Base-by-base conservation (phyloP, 1,284 basidiomycete species). In the Malassezia yamatoensis region DNA sequence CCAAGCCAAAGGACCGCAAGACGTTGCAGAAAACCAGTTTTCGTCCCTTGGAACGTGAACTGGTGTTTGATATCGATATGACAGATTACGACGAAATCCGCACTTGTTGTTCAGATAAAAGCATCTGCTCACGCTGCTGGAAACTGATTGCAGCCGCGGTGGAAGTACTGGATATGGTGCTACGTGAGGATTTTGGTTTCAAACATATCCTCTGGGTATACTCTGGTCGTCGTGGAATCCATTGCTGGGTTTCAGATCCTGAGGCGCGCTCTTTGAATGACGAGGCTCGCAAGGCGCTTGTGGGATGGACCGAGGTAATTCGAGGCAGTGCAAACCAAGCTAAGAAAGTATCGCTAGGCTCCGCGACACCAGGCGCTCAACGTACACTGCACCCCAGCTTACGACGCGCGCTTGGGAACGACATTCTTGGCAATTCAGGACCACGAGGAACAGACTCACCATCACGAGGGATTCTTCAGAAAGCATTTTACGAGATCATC, bases 61-160 rank as follows among this genome's bases (percentile, higher is more conserved):
- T 99, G 33, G 94, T 99, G 1, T 96, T 99, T 72, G 94, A 98
- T 83, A 96, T 99, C 74, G 93, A 99, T 77, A 96, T 99, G 91
- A 94, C 93, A 15, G 93, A 99, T 77, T 99, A 99, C 78, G 94
- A 99, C 76, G 81, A 85, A 56, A 83, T 98, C 68, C 85, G 94
- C 49, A 96, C 89, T 0, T 99, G 94, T 77, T 98, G 94, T 77
- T 84, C 84, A 2, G 88, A 85, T 53, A 89, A 91, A 53, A 85
- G 82, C 57, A 96, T 99, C 76, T 98, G 93, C 78, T 82, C 81
- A 62, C 82, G 85, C 39, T 99, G 94, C 78, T 98, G 94, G 93
- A 82, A 80, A 1, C 96, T 91, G 78, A 96, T 99, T 67, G 82
- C 87, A 12, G 85, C 86, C 16, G 94, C 94, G 0, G 90, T 96